Base-by-base conservation (phyloP, 192 early-diverging fungal species). In the Rhizoclosmatium globosum region DNA sequence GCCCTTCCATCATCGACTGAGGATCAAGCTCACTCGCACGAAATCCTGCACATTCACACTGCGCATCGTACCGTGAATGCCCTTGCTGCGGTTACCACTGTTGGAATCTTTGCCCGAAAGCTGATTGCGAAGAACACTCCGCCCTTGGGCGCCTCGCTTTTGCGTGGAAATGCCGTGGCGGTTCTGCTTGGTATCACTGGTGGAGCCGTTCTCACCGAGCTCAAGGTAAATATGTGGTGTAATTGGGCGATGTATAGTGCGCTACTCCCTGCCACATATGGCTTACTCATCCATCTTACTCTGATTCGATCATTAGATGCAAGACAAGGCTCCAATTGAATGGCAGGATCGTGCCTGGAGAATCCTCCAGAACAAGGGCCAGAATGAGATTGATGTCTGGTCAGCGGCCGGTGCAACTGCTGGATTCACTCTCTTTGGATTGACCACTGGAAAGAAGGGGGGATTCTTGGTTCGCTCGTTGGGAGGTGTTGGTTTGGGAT, bases 311-410 rank as follows among this genome's bases (percentile, higher is more conserved):
- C 23, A 43, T 4, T 47, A 69, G 53, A 77, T 77, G 76, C 21
- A 38, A 15, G 76, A 47, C 2, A 69, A 77, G 76, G 9, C 11
- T 9, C 19, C 42, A 9, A 56, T 68, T 39, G 76, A 68, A 23
- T 77, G 76, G 76, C 64, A 66, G 39, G 76, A 77, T 69, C 64
- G 76, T 7, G 23, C 76, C 13, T 77, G 44, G 17, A 31, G 76
- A 45, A n/a, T 77, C 21, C 65, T 77, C 39, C 23, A 69, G 65
- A 77, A 59, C 45, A 47, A 31, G n/a, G n/a, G 9, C 13, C 76
- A 77, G 47, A 74, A 74, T 47, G 17, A 43, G 23, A 64, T 62
- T 39, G 72, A 74, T 23, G 19, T 19, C 7, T 74, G 72, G 72
- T 43, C 38, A 11, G 61, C 61, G 6, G 72, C 31, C 7, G 72